Percentiles rank a stretch among this genome's conserved stretches.
phyloP scores from a whole-genome alignment of 805 yeast species.

The Jamesozyma hellenica region DNA sequence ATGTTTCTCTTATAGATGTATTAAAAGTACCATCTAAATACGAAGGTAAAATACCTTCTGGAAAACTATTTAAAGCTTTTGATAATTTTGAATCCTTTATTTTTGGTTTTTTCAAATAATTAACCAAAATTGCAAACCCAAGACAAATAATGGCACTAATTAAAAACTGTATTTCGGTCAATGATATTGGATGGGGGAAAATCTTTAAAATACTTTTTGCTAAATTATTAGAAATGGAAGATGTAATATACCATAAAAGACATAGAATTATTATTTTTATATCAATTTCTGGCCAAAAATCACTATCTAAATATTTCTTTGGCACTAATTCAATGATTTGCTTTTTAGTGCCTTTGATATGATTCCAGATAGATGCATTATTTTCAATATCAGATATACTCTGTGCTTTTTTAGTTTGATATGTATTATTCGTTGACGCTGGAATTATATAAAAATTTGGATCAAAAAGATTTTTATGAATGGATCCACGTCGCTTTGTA shows the following conservation, averaged over 20 bases:
- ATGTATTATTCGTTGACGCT: conserved; percentile 8
- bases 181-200: conserved; percentile 74
- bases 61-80: conserved; percentile 17
- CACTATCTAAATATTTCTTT: neutral
- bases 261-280: conserved; percentile 49
- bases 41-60: conserved; percentile 28
- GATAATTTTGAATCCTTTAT: conserved; percentile 10
- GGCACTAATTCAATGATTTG: neutral
- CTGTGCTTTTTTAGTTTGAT: conserved; percentile 1
- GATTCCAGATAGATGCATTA: neutral
- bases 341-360: neutral
- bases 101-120: conserved; percentile 36
- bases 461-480: conserved; percentile 18
- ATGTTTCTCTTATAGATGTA: conserved; percentile 27
- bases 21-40: conserved; percentile 27
- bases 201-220: conserved; percentile 64
- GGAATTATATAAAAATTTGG: conserved; percentile 14
- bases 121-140: conserved; percentile 32
- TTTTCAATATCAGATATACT: neutral
- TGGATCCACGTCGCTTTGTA: conserved; percentile 10
- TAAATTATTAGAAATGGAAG: conserved; percentile 73
- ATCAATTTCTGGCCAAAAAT: conserved; percentile 28
- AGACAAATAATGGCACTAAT: conserved; percentile 58
- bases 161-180: conserved; percentile 79
- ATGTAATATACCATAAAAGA: conserved; percentile 65